Conservation (phyloP, 257 asterid genomes). For the Oldenlandia corymbosa region DNA sequence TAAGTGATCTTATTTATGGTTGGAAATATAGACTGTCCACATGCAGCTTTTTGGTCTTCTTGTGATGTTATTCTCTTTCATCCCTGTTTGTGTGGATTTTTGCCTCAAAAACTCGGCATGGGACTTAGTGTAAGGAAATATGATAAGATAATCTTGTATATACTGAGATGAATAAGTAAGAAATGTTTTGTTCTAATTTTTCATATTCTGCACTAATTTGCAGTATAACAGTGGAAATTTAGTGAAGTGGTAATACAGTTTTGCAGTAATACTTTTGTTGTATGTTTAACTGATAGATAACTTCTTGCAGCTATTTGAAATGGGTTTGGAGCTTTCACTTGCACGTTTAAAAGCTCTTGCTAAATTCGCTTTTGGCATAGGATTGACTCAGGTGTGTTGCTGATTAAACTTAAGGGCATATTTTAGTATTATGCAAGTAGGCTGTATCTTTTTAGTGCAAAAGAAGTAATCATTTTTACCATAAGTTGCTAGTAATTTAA, state of each 20-base stretch:
- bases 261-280: conserved; percentile 15
- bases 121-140: no score
- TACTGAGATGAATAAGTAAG: neutral
- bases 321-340: conserved; percentile 99
- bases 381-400: conserved; percentile 75
- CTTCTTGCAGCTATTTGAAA: conserved; percentile 88
- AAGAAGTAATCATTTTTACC: no score
- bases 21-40: neutral
- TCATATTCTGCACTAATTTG: neutral
- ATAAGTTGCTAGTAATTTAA: neutral
- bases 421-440: neutral
- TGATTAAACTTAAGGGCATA: conserved; percentile 11
- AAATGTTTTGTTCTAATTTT: neutral
- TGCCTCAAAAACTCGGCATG: neutral
- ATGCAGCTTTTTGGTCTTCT: no score
- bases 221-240: neutral
- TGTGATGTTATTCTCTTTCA: no score
- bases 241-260: neutral
- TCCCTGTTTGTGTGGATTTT: no score
- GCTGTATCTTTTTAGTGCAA: neutral
- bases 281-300: conserved; percentile 27
- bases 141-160: neutral
- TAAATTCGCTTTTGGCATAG: conserved; percentile 94
- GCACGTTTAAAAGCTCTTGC: conserved; percentile 95
- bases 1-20: neutral